Evolutionary conservation across 2,329 filamentous ascomycete genomes (phyloP).

Genomic region (Endoconidiophora polonica): DNA sequence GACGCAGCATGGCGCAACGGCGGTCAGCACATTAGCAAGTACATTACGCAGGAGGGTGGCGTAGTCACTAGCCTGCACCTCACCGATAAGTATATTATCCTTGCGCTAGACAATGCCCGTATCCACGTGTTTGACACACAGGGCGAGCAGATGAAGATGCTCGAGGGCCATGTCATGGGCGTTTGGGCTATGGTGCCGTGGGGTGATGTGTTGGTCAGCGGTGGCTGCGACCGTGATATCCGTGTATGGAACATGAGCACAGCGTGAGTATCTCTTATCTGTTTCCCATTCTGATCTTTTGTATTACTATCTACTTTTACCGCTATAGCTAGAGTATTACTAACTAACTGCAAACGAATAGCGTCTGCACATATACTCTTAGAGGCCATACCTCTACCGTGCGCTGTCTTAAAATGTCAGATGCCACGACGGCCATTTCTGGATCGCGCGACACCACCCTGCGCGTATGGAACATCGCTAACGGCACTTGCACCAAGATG

Average conservation of each 20-base stretch:
- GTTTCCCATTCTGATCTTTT: not conserved
- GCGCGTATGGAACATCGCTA: conserved; percentile 83
- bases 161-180: conserved; percentile 95
- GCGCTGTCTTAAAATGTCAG: conserved; percentile 93
- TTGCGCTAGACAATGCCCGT: conserved; percentile 93
- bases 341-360: conserved; percentile 21
- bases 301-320: not conserved
- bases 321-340: not conserved
- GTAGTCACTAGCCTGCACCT: conserved; percentile 92
- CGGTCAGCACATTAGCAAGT: conserved; percentile 64
- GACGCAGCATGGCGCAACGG: conserved; percentile 94
- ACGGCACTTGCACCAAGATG: conserved; percentile 77
- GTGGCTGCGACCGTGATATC: conserved; percentile 91
- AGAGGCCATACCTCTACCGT: conserved; percentile 95
- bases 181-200: conserved; percentile 99
- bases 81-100: conserved; percentile 90
- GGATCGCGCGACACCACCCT: conserved; percentile 90
- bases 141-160: conserved; percentile 70
- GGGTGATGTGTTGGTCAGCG: conserved; percentile 87
- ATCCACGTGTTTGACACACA: conserved; percentile 96
- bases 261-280: conserved; percentile 41
- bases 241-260: conserved; percentile 92
- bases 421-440: conserved; percentile 84
- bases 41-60: conserved; percentile 90
- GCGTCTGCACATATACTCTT: conserved; percentile 61